A percentile compares a stretch with the other conserved stretches of the same genome.
phyloP scores from a whole-genome alignment of 108 stramenopile genomes.

The Seminavis robusta region DNA sequence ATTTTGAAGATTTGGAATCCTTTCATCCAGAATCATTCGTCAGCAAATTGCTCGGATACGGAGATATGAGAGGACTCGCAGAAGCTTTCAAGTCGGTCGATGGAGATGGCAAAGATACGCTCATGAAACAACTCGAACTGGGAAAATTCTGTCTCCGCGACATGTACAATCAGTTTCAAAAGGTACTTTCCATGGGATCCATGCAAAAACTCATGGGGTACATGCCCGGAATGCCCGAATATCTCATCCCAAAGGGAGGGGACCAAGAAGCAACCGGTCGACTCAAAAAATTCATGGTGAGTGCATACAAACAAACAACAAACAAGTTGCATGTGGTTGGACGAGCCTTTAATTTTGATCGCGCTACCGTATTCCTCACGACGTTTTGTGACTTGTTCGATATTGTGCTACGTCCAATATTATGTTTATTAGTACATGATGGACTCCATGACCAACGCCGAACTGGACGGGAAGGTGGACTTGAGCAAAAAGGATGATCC shows the following conservation, averaged over 20 bases:
- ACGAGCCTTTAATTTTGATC: neutral
- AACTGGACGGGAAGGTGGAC: constrained; percentile 92
- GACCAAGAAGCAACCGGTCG: constrained; percentile 62
- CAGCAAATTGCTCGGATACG: constrained; percentile 81
- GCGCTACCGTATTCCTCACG: neutral
- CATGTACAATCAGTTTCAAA: constrained; percentile 93
- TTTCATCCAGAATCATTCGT: constrained; percentile 95
- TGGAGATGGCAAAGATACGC: constrained; percentile 65
- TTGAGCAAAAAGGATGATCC: constrained; percentile 52
- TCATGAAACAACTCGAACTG: constrained; percentile 85
- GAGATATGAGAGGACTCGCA: constrained; percentile 82
- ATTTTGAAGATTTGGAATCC: constrained; percentile 96
- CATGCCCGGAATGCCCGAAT: constrained; percentile 92
- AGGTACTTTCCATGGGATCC: constrained; percentile 88
- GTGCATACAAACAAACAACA: no score
- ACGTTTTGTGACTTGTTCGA: neutral
- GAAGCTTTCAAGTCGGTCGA: constrained; percentile 82
- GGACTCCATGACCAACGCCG: constrained; percentile 94
- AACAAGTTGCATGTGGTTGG: no score
- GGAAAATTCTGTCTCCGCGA: constrained; percentile 95
- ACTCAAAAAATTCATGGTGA: constrained; percentile 84
- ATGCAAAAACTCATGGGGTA: constrained; percentile 93
- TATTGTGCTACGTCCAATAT: neutral
- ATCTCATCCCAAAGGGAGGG: constrained; percentile 62
- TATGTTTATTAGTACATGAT: no score